These are phyloP conservation scores for Hymenoscyphus repandus DNA, from an alignment of 2,329 filamentous ascomycete species.

Conservation along the genomic window DNA sequence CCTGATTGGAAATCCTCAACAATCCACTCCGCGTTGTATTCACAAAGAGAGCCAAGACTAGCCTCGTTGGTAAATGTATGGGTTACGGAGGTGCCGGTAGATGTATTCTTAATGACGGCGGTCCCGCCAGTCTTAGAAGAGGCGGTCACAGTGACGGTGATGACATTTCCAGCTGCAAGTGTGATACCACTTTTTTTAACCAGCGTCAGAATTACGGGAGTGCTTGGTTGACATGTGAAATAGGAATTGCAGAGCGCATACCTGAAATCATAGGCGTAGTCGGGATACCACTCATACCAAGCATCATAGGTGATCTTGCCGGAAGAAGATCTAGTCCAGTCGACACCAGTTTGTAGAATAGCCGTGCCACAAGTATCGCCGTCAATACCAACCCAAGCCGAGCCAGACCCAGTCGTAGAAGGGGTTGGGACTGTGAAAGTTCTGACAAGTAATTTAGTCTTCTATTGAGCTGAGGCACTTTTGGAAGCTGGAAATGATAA, in stretches of 20 bases:
- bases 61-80: conserved; percentile 37
- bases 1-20: conserved; percentile 45
- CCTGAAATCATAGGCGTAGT: conserved; percentile 47
- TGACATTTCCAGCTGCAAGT: conserved; percentile 40
- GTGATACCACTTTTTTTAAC: conserved; percentile 30
- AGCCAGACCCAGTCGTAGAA: conserved; percentile 40
- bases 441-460: conserved; percentile 9
- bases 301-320: conserved; percentile 42
- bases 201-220: too few species aligned
- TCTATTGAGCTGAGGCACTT: not conserved
- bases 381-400: conserved; percentile 58
- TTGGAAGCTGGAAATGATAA: not conserved
- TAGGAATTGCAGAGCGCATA: not conserved
- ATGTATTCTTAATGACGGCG: conserved; percentile 40
- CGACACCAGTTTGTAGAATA: conserved; percentile 53
- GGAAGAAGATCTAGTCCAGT: conserved; percentile 44
- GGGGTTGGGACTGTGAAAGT: conserved; percentile 49
- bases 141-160: conserved; percentile 37
- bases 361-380: conserved; percentile 50
- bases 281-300: conserved; percentile 59
- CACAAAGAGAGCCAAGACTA: conserved; percentile 33
- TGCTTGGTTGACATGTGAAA: not conserved
- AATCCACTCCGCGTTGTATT: conserved; percentile 48
- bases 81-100: conserved; percentile 39
- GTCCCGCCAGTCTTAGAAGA: conserved; percentile 40